Evolutionary conservation across 2,329 filamentous ascomycete genomes (phyloP).

Genomic region (Diaporthe helianthi): DNA sequence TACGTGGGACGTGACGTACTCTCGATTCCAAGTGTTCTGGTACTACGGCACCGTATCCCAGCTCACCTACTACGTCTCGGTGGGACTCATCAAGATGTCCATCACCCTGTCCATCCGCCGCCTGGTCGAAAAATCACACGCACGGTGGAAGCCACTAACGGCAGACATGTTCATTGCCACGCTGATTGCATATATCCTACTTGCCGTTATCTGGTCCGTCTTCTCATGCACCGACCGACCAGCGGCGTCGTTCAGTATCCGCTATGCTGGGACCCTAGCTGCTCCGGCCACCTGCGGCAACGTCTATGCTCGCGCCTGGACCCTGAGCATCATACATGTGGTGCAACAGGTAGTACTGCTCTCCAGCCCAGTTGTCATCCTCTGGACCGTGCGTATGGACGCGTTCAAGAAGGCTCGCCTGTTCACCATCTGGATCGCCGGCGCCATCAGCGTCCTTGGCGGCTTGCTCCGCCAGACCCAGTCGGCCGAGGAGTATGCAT

Average conservation of each 20-base stretch:
- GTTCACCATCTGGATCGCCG: conserved; percentile 42
- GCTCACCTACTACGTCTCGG: conserved; percentile 15
- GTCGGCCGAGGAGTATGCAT: conserved; percentile 1
- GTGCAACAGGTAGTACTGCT: conserved; percentile 43
- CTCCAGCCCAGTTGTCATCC: conserved; percentile 41
- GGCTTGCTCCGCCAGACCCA: conserved; percentile 39
- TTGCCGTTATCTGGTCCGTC: conserved; percentile 37
- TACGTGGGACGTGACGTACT: conserved; percentile 32
- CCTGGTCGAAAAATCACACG: conserved; percentile 29
- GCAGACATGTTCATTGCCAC: conserved; percentile 41
- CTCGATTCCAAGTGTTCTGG: conserved; percentile 17
- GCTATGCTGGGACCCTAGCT: conserved; percentile 20
- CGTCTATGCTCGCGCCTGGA: conserved; percentile 34
- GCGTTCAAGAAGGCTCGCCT: conserved; percentile 40
- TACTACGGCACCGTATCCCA: conserved; percentile 6
- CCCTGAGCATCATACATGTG: conserved; percentile 43
- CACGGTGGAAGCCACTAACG: conserved; percentile 40
- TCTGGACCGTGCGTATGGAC: conserved; percentile 43
- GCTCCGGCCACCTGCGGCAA: not conserved
- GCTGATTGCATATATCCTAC: conserved; percentile 39
- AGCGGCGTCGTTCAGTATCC: conserved; percentile 37
- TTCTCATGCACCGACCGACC: conserved; percentile 4
- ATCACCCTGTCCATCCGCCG: conserved; percentile 38
- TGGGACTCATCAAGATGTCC: conserved; percentile 38
- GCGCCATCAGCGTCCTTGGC: conserved; percentile 31